Evolutionary conservation across 495 filamentous ascomycete genomes (phyloP).

Genomic region (Rhizodiscina lignyota): DNA sequence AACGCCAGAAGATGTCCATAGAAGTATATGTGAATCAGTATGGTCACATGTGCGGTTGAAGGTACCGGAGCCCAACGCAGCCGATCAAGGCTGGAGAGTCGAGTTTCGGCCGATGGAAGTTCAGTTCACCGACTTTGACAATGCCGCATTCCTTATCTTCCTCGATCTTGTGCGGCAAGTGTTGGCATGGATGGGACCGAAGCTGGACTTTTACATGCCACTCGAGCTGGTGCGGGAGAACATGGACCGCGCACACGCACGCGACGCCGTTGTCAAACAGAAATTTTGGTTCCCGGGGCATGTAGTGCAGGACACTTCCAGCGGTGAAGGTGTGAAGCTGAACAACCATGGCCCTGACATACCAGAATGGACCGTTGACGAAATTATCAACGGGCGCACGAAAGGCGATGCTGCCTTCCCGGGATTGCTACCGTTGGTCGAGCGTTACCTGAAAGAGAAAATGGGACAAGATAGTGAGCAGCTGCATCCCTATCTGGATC

Average conservation of each 20-base stretch:
- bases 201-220: conserved; percentile 1
- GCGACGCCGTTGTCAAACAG: not conserved
- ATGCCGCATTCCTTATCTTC: conserved; percentile 2
- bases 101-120: conserved; percentile 3
- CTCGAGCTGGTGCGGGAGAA: conserved; percentile 1
- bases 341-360: not conserved
- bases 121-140: conserved; percentile 2
- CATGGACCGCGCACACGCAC: not conserved
- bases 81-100: not conserved
- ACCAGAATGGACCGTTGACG: not conserved
- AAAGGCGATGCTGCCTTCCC: not conserved
- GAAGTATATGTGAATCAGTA: not conserved
- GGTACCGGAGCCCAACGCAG: not conserved
- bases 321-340: not conserved
- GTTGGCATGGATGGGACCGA: not conserved
- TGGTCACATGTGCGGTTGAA: not conserved
- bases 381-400: conserved; percentile 1
- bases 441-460: not conserved
- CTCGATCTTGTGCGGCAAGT: not conserved
- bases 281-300: not conserved
- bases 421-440: conserved; percentile 1
- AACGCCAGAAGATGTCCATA: not conserved
- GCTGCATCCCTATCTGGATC: conserved; percentile 1
- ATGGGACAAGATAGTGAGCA: not conserved
- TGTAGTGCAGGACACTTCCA: too few species aligned